Evolutionary conservation across 352 stramenopile species (phyloP).

Genomic region (Pythium guiyangense): DNA sequence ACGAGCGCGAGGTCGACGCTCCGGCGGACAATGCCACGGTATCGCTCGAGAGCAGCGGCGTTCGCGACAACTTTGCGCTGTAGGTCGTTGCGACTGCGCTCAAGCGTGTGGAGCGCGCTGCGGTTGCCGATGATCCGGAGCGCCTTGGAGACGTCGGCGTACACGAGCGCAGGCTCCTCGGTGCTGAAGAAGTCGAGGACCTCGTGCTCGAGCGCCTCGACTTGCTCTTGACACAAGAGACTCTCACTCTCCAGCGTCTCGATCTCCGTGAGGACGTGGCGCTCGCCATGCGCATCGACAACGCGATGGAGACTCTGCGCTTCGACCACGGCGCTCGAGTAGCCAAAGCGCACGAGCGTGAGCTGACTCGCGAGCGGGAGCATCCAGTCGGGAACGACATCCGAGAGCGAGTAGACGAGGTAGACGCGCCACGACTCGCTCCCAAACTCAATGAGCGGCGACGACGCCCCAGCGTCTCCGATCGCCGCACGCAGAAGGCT

Average conservation of each 20-base stretch:
- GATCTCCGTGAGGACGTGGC: slow-evolving; percentile 45
- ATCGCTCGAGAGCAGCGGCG: slow-evolving; percentile 16
- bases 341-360: slow-evolving; percentile 37
- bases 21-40: slow-evolving; percentile 22
- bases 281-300: slow-evolving; percentile 22
- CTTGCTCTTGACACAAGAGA: slow-evolving; percentile 47
- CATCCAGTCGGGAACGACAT: slow-evolving; percentile 33
- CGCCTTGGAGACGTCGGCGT: slow-evolving; percentile 40
- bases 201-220: slow-evolving; percentile 53
- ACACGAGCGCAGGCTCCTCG: slow-evolving; percentile 31
- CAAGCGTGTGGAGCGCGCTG: slow-evolving; percentile 37
- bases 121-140: slow-evolving; percentile 57
- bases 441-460: slow-evolving; percentile 26
- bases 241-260: slow-evolving; percentile 39
- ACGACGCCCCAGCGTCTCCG: neutral
- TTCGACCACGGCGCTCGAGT: slow-evolving; percentile 29
- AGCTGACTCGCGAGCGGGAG: slow-evolving; percentile 33
- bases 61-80: slow-evolving; percentile 31
- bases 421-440: slow-evolving; percentile 41
- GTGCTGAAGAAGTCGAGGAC: slow-evolving; percentile 54
- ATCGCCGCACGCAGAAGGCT: neutral
- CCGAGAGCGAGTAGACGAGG: slow-evolving; percentile 38
- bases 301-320: slow-evolving; percentile 25
- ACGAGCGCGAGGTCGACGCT: slow-evolving; percentile 28
- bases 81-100: slow-evolving; percentile 35